phyloP scores from a whole-genome alignment of 1,284 basidiomycete genomes.

The Pyrrhoderma lamaoense region DNA sequence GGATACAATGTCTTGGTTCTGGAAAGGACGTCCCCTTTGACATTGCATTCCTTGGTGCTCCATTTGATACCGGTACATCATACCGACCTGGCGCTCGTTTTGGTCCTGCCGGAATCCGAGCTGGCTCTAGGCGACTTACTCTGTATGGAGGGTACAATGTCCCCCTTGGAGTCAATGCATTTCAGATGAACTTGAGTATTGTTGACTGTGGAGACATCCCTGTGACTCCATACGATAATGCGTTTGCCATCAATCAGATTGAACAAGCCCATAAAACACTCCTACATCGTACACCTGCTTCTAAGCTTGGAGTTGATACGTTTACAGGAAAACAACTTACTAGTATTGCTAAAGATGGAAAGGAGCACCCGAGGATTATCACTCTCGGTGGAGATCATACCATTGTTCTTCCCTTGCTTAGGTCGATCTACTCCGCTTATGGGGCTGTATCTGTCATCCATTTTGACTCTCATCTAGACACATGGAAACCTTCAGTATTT shows the following conservation, averaged over 20 bases:
- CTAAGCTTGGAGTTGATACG: constrained; percentile 52
- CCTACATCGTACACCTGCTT: constrained; percentile 51
- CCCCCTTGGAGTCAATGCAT: constrained; percentile 62
- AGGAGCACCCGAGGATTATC: constrained; percentile 59
- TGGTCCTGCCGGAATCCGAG: constrained; percentile 69
- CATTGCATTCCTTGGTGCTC: constrained; percentile 74
- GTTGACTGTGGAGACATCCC: constrained; percentile 67
- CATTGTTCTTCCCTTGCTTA: constrained; percentile 57
- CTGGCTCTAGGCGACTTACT: constrained; percentile 65
- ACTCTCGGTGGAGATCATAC: constrained; percentile 77
- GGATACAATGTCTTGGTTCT: constrained; percentile 63
- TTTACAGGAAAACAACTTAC: constrained; percentile 47
- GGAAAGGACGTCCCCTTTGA: constrained; percentile 52
- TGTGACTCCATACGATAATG: constrained; percentile 61
- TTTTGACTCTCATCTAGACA: constrained; percentile 69
- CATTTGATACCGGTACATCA: constrained; percentile 71
- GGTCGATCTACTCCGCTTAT: constrained; percentile 62
- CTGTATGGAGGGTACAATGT: constrained; percentile 73
- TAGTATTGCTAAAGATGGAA: constrained; percentile 52
- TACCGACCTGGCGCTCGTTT: constrained; percentile 76
- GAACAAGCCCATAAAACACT: constrained; percentile 58
- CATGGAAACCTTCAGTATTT: constrained; percentile 68
- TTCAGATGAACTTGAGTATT: constrained; percentile 40
- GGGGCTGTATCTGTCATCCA: constrained; percentile 72
- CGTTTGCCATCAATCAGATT: constrained; percentile 65